Evolutionary conservation across 1,284 basidiomycete genomes (phyloP).

Genomic region (Puccinia triticina): DNA sequence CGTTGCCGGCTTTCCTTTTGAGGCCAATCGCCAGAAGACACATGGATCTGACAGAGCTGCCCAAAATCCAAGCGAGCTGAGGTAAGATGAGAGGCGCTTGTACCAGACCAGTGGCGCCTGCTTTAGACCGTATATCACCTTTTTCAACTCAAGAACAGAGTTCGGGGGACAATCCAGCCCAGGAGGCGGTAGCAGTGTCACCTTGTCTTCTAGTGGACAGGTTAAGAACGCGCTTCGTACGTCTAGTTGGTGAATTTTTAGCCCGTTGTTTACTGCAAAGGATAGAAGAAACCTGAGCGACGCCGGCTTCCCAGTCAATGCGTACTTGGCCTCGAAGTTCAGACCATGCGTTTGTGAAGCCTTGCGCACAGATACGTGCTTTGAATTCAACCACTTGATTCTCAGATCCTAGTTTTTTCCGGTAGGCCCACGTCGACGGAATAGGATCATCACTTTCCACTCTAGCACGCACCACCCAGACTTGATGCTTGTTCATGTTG

Average conservation of each 20-base stretch:
- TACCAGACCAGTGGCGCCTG: no score
- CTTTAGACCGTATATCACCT: slow-evolving; percentile 13
- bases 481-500: not conserved
- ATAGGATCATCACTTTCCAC: not conserved
- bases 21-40: not conserved
- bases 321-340: slow-evolving; percentile 50
- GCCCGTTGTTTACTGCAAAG: no score
- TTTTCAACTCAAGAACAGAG: not conserved
- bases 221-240: no score
- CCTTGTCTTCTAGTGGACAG: no score
- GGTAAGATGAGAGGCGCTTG: not conserved
- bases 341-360: slow-evolving; percentile 51
- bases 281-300: no score
- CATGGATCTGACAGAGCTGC: no score
- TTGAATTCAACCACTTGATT: slow-evolving; percentile 44
- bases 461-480: not conserved
- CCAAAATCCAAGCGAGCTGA: not conserved
- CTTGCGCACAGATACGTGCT: slow-evolving; percentile 52
- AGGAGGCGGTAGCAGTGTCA: not conserved
- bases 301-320: slow-evolving; percentile 30
- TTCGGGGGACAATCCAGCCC: not conserved
- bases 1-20: not conserved
- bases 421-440: no score
- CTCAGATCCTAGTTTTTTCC: slow-evolving; percentile 10
- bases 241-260: no score